Base-by-base conservation (phyloP, 352 stramenopile species). In the Phytophthora foliorum region DNA sequence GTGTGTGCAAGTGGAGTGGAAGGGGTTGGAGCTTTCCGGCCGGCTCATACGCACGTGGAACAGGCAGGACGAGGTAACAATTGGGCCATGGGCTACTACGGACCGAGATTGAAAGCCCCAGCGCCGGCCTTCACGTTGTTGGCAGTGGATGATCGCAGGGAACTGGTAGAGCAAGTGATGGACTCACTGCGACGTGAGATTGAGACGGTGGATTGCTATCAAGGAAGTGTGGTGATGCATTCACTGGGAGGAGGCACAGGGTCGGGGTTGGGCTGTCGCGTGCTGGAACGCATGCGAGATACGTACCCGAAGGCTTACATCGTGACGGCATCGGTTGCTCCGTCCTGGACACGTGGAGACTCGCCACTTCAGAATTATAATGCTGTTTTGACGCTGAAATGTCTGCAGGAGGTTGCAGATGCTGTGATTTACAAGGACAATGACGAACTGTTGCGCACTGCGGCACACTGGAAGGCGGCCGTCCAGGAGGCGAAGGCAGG, bases 321-420 rank as follows among this genome's bases (percentile, higher is more conserved):
- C 13, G 75, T 84, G 14, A 85, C 82, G 13, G 73, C 81, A 14
- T 93, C 82, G 4, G 74, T 97, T 16, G 89, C 87, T 31, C 89
- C 90, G 22, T 96, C 86, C 1, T 77, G 64, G 8, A 45, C 75
- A 29, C 69, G 71, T 25, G 89, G 88, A 3, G 88, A 95, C 67
- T 92, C 88, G 1, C 86, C 90, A 2, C 64, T 96, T 42, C 90
- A 97, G 66, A 94, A 95, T 59, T 97, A 96, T 75, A 97, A 97
- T 56, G 76, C 89, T 1, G 59, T 92, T 6, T 79, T 97, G 46
- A 87, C 90, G 21, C 62, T 97, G 21, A 67, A 67, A 2, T 80
- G 89, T 54, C 67, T 97, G 17, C 84, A 90, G 51, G 75, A 90
- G 14, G 72, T 90, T 56, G 82, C 84, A 8, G 90, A 97, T 68